Evolutionary conservation across 2,329 filamentous ascomycete species (phyloP).

Genomic region (Plenodomus biglobosus): DNA sequence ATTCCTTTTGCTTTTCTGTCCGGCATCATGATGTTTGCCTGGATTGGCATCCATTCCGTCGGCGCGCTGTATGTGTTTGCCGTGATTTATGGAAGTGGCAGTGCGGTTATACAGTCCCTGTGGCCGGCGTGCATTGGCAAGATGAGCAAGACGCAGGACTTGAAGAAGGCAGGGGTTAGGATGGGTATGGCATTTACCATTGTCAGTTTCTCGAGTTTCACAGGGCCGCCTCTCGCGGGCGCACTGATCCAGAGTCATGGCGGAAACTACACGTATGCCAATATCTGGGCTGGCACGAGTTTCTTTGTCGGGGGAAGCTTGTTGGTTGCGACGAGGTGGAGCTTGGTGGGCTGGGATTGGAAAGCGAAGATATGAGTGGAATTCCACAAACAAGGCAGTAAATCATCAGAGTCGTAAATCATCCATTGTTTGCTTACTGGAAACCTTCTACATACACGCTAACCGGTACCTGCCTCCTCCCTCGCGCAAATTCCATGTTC

Average conservation of each 20-base stretch:
- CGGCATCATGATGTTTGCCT: slow-evolving; percentile 48
- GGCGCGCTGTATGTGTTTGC: slow-evolving; percentile 35
- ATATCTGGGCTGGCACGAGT: slow-evolving; percentile 37
- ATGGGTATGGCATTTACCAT: slow-evolving; percentile 45
- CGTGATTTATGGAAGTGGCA: slow-evolving; percentile 32
- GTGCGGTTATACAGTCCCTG: slow-evolving; percentile 35
- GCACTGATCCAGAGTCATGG: slow-evolving; percentile 33
- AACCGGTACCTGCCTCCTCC: slow-evolving; percentile 14
- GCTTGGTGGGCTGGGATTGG: slow-evolving; percentile 35
- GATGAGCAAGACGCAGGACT: slow-evolving; percentile 37
- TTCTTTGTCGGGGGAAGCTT: slow-evolving; percentile 33
- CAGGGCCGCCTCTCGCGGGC: slow-evolving; percentile 40
- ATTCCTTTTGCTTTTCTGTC: slow-evolving; percentile 53
- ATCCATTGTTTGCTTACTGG: not conserved
- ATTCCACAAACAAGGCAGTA: not conserved
- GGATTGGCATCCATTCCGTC: slow-evolving; percentile 33
- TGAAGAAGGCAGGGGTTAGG: slow-evolving; percentile 38
- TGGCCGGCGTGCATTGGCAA: slow-evolving; percentile 31
- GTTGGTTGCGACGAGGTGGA: slow-evolving; percentile 29
- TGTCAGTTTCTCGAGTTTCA: slow-evolving; percentile 40
- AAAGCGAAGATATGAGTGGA: slow-evolving; percentile 25
- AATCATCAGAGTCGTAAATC: not conserved
- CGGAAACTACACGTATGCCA: slow-evolving; percentile 41
- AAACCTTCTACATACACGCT: slow-evolving; percentile 24
- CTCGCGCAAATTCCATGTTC: slow-evolving; percentile 23